A percentile compares a stretch with the other conserved stretches of the same genome.
phyloP scores from a whole-genome alignment of 106 monocot species.

The Gastrodia elata region DNA sequence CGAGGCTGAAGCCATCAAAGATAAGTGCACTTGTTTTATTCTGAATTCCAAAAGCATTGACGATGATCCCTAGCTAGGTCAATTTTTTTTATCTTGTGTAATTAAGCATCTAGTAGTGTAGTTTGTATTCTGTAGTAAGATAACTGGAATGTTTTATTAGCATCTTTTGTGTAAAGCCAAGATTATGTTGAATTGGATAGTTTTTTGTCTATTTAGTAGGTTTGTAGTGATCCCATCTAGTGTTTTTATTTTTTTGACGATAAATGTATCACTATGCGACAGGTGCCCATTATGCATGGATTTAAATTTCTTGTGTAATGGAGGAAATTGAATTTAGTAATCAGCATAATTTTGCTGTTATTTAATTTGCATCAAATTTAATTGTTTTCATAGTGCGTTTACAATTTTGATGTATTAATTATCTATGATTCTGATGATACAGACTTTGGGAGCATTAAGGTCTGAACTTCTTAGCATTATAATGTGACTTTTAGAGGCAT shows the following conservation, averaged over 20 bases:
- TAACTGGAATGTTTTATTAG: slow-evolving; percentile 20
- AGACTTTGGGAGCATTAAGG: background rate
- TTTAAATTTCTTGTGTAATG: background rate
- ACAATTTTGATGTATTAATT: background rate
- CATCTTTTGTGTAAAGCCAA: slow-evolving; percentile 25
- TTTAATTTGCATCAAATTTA: background rate
- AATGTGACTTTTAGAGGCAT: background rate
- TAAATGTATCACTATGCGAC: background rate
- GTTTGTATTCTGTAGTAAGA: slow-evolving; percentile 9
- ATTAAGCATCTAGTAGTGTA: slow-evolving; percentile 1
- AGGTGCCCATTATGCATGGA: background rate
- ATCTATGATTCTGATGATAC: background rate
- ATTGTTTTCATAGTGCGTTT: background rate
- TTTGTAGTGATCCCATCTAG: slow-evolving; percentile 15
- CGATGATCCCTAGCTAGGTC: slow-evolving; percentile 35
- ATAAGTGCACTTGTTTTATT: slow-evolving; percentile 89
- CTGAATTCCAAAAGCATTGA: slow-evolving; percentile 46
- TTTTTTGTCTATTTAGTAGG: slow-evolving; percentile 12
- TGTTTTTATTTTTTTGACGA: background rate
- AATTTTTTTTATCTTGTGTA: slow-evolving; percentile 3
- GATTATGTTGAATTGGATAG: slow-evolving; percentile 16
- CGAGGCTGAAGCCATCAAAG: slow-evolving; percentile 78
- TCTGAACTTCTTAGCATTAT: background rate
- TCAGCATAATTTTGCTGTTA: background rate
- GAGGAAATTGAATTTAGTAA: background rate